Evolutionary conservation across 83 land plant genomes (phyloP).

Genomic region (Isoetes engelmannii): DNA sequence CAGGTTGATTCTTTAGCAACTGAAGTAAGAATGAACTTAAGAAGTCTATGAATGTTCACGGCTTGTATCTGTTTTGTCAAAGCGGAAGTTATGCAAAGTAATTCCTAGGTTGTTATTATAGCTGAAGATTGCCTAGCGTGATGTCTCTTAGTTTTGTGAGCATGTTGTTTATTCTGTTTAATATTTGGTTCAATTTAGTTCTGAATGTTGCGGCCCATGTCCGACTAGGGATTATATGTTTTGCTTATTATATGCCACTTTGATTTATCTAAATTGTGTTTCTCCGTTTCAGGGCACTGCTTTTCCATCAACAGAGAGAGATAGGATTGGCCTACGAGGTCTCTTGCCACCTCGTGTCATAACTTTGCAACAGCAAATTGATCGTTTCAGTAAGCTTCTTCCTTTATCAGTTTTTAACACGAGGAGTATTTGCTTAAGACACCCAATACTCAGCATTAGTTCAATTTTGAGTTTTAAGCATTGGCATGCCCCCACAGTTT

Average conservation of each 20-base stretch:
- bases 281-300: slow-evolving; percentile 68
- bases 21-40: too few relatives aligned
- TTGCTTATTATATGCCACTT: not conserved
- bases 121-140: not conserved
- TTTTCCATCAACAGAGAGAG: slow-evolving; percentile 82
- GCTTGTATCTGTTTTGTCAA: not conserved
- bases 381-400: slow-evolving; percentile 66
- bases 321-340: slow-evolving; percentile 84
- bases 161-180: not conserved
- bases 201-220: not conserved
- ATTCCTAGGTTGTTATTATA: not conserved
- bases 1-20: too few relatives aligned
- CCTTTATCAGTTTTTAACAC: not conserved
- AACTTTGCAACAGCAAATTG: slow-evolving; percentile 82
- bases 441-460: not conserved
- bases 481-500: not conserved
- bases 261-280: slow-evolving; percentile 3
- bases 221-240: too few relatives aligned
- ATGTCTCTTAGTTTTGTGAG: not conserved
- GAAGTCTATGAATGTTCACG: too few relatives aligned
- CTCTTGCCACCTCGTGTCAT: slow-evolving; percentile 86
- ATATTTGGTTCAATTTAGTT: not conserved
- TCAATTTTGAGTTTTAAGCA: not conserved
- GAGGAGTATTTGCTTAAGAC: not conserved
- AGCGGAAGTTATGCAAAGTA: not conserved